These are phyloP conservation scores for Colletotrichum spinosum DNA, from an alignment of 2,329 filamentous ascomycete genomes.

Conservation along the genomic window DNA sequence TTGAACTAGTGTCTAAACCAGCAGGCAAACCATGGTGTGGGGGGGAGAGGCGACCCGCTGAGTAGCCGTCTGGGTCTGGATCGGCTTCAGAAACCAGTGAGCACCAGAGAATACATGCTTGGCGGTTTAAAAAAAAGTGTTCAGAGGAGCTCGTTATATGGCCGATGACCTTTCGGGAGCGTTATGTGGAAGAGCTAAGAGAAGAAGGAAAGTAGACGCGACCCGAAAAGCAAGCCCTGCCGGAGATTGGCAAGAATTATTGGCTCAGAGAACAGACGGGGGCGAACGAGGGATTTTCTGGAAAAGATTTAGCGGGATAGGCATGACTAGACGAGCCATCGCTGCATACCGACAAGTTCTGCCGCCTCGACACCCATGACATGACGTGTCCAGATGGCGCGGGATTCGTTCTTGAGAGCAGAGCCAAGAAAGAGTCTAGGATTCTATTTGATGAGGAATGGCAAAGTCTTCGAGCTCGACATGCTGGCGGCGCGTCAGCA, in stretches of 20 bases:
- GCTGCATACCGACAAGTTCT: conserved; percentile 7
- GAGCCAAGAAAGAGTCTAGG: conserved; percentile 24
- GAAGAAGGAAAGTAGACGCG: conserved; percentile 28
- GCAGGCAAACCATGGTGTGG: background rate
- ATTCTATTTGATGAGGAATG: conserved; percentile 7
- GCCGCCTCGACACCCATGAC: conserved; percentile 13
- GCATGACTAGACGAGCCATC: conserved; percentile 21
- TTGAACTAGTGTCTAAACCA: conserved; percentile 22
- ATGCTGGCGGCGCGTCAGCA: conserved; percentile 11
- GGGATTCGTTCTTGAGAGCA: conserved; percentile 19
- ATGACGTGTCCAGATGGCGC: conserved; percentile 11
- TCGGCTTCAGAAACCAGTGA: background rate
- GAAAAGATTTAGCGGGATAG: conserved; percentile 30
- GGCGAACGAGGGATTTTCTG: conserved; percentile 25
- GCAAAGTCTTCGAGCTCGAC: background rate
- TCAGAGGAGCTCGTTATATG: background rate
- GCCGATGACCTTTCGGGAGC: conserved; percentile 9
- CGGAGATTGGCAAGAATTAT: conserved; percentile 5
- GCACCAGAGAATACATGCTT: conserved; percentile 34
- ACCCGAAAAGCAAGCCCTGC: conserved; percentile 3
- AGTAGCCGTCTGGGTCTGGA: too few relatives aligned
- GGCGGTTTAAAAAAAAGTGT: conserved; percentile 24
- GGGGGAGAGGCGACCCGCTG: too few relatives aligned
- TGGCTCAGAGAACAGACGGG: conserved; percentile 1
- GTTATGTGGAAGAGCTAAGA: conserved; percentile 10